phyloP scores from a whole-genome alignment of 139 green algal species.

The Nannochloris sp. region DNA sequence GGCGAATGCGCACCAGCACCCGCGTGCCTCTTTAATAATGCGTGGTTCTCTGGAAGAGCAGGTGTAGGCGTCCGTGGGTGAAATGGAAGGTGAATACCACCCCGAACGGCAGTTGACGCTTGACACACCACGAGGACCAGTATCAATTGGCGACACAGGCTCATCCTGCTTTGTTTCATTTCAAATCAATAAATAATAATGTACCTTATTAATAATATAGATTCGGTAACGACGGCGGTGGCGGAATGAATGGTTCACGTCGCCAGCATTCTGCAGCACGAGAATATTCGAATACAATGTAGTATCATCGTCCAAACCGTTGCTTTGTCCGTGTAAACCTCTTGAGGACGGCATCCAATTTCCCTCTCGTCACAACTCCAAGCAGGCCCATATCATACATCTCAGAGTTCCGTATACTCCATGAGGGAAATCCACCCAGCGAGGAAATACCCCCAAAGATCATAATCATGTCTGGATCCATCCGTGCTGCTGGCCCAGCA shows the following conservation, averaged over 20 bases:
- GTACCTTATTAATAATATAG: not conserved
- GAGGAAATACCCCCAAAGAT: conserved; percentile 11
- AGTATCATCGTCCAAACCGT: conserved; percentile 16
- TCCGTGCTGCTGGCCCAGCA: conserved; percentile 8
- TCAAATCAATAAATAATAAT: not conserved
- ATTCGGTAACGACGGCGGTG: too few relatives aligned
- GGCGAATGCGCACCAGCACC: conserved; percentile 7
- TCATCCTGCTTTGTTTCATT: too few relatives aligned
- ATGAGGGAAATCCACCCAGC: conserved; percentile 32
- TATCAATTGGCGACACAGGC: too few relatives aligned
- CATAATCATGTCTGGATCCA: conserved; percentile 26
- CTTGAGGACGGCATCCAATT: conserved; percentile 14
- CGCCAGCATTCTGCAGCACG: too few relatives aligned
- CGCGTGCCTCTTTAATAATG: not conserved
- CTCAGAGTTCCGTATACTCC: conserved; percentile 23
- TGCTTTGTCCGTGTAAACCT: conserved; percentile 20
- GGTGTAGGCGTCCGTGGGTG: not conserved
- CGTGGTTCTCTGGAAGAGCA: conserved; percentile 1
- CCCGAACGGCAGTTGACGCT: too few relatives aligned
- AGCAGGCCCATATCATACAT: conserved; percentile 32
- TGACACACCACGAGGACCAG: too few relatives aligned
- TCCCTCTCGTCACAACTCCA: not conserved
- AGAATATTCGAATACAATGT: not conserved
- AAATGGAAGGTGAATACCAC: not conserved
- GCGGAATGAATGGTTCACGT: too few relatives aligned